Evolutionary conservation across 305 asterid species (phyloP), one percentile per base, ranked within the genome.

Genomic region (Nicotiana rustica): DNA sequence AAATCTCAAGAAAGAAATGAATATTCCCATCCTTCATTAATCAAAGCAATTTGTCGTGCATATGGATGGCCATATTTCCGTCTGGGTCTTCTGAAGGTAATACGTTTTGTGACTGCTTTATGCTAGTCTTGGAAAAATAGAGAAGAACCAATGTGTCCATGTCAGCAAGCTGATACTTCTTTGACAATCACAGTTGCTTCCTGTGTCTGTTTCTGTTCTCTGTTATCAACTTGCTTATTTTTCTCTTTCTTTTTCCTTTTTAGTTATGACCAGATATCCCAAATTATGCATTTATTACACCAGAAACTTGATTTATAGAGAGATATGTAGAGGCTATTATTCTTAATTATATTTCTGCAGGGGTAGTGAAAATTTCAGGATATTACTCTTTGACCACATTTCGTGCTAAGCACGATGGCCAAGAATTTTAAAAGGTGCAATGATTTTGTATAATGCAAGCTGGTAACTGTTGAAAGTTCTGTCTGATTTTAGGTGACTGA

Each of bases 61-160:
- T 94, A 90, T 88, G 98, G 99, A 86, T 91, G 98, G 98, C 94
- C 95, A 47, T 96, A 96, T 88, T 83, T 96, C 73, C 81, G 92
- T 82, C 83, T 94, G n/a, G 99, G 98, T 71, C 86, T 94, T 77
- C 78, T 95, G 69, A 95, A 95, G 97, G 99, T 95, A 89, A 82
- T 84, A 31, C 64, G 31, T 83, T 31, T 62, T 68, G 36, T 82
- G 71, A 12, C 76, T n/a, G 62, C n/a, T 78, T 13, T 67, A 21
- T 4, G 18, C 56, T 61, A 83, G 35, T 62, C 73, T 66, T 68
- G 69, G 31, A 17, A 17, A 8, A 17, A 13, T 1, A 55, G 10
- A 29, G 64, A 76, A 76, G 47, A 52, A 15, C 66, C 80, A 55
- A 76, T 55, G 29, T 8, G 31, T 15, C 49, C 41, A 76, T 15